phyloP scores from a whole-genome alignment of 306 rosid genomes.

The apple (Malus domestica) region ASM211411v1 NC_041793.1:38864501-38865000 shows the following conservation, averaged over 20 bases:
- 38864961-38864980: background rate
- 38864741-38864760: background rate
- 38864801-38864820: background rate
- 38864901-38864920: background rate
- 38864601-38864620: background rate
- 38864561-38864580: background rate
- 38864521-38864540: background rate
- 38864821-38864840: no score
- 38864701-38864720: no score
- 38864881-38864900: background rate
- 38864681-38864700: no score
- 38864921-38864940: background rate
- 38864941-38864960: background rate
- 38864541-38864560: background rate
- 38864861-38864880: background rate
- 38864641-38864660: no score
- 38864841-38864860: background rate
- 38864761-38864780: background rate
- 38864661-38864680: no score
- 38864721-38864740: background rate
- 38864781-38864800: background rate
- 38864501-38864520: background rate
- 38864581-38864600: background rate
- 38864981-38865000: background rate
- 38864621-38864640: background rate